Percentiles rank a stretch among this genome's conserved stretches.
Evolutionary conservation across 352 stramenopile species (phyloP).

Genomic region (Pythium aquatile): DNA sequence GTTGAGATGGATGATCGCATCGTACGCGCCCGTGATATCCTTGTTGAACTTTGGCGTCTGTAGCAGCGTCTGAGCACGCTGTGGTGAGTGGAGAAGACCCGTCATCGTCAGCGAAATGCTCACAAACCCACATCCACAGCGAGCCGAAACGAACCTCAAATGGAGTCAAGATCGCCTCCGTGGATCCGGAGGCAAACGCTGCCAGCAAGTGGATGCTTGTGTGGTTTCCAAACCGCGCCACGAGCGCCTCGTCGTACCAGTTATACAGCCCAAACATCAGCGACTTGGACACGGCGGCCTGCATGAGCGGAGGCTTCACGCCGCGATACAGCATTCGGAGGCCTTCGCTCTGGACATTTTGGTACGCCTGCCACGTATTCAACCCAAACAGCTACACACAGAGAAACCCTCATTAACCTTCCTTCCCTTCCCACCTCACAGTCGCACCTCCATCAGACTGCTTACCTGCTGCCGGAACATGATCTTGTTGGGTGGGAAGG

Average conservation of each 20-base stretch:
- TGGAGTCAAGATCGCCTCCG: constrained; percentile 78
- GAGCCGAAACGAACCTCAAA: constrained; percentile 63
- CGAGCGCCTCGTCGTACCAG: constrained; percentile 72
- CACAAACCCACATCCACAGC: background rate
- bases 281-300: constrained; percentile 85
- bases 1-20: constrained; percentile 79
- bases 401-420: constrained; percentile 32
- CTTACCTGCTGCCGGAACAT: constrained; percentile 89
- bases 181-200: constrained; percentile 71
- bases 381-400: constrained; percentile 71
- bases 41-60: constrained; percentile 88
- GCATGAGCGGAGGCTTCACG: constrained; percentile 80
- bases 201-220: constrained; percentile 50
- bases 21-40: constrained; percentile 71
- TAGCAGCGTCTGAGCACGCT: constrained; percentile 82
- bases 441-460: too few relatives aligned
- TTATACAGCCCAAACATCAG: constrained; percentile 91
- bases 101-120: background rate
- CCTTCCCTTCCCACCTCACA: too few relatives aligned
- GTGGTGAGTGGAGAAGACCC: background rate
- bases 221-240: constrained; percentile 40
- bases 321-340: constrained; percentile 75
- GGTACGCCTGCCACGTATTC: constrained; percentile 64
- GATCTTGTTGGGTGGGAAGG: constrained; percentile 88
- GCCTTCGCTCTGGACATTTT: constrained; percentile 66